These are phyloP conservation scores for Leonotis leonurus DNA, from an alignment of 257 asterid genomes.

Conservation along the genomic window DNA sequence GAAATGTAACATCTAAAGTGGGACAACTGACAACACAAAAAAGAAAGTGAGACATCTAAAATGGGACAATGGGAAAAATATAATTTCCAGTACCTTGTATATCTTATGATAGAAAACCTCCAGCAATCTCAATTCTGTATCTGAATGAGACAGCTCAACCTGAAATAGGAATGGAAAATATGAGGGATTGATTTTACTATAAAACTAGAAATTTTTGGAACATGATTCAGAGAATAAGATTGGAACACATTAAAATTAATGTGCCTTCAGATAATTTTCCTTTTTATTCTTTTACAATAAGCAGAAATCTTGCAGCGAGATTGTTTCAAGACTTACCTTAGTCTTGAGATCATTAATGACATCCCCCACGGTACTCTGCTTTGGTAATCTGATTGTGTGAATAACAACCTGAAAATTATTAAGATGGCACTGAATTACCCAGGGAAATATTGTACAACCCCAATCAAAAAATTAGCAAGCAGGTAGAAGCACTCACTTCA, in stretches of 20 bases:
- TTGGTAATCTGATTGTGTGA: conserved; percentile 71
- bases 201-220: neutral
- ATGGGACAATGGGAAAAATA: no score
- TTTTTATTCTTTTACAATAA: neutral
- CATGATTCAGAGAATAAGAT: neutral
- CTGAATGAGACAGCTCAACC: conserved; percentile 74
- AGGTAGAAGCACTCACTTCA: conserved; percentile 46
- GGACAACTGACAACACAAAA: no score
- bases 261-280: neutral
- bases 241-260: neutral
- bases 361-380: conserved; percentile 76
- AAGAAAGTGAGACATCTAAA: no score
- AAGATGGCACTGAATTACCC: conserved; percentile 7
- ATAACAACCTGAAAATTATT: conserved; percentile 51
- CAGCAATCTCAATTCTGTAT: conserved; percentile 73
- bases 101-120: conserved; percentile 83
- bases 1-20: no score
- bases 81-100: conserved; percentile 44
- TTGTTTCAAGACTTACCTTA: conserved; percentile 36
- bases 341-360: conserved; percentile 65
- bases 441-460: neutral
- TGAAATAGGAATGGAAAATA: conserved; percentile 28
- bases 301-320: neutral
- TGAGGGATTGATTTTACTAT: neutral
- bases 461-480: conserved; percentile 1